Base-by-base conservation (phyloP, 345 rosid species). In the Boechera stricta region DNA sequence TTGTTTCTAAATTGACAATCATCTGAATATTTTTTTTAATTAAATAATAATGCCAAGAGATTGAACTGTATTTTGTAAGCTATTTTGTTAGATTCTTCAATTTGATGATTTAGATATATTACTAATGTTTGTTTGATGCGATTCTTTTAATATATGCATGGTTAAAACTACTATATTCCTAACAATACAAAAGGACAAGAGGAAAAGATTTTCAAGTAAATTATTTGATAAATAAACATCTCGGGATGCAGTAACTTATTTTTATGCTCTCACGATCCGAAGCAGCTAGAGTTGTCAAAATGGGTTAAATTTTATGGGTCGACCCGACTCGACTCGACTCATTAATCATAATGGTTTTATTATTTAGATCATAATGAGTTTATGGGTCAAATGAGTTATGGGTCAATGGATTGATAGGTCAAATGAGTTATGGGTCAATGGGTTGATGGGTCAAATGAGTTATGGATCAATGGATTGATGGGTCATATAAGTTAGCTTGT, bases 251-350 rank as follows among this genome's bases (percentile, higher is more conserved):
- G 64, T 55, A 26, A 35, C 36, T 60, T 39, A 13, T 8, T 47
- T 35, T 47, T 53, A 24, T 58, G 45, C 55, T 65, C 68, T 38
- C 81, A 72, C 47, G 77, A 77, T 77, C 81, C 67, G 21, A 71
- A 48, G 76, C 55, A 18, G 21, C 21, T 18, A 18, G 21, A 0
- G 21, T 0, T 18, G 21, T 18, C 21, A 18, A 18, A 18, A 18
- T 18, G 21, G 21, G 21, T 18, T 0, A 18, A 18, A 18, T 0
- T 18, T 18, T 18, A 18, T 18, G 21, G 21, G 21, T 18, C 21
- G 0, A 18, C 0, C 21, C 21, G 0, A 18, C 0, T 18, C 21
- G 21, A 18, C 21, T 18, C 21, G 21, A 18, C 21, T 18, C 21
- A 0, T 0, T 18, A 18, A 18, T 0, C 21, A 0, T 18, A 18